A percentile compares a stretch with the other conserved stretches of the same genome.
These are phyloP conservation scores for Chenopodium album DNA, from an alignment of 148 eudicot species.

Conservation along the genomic window DNA sequence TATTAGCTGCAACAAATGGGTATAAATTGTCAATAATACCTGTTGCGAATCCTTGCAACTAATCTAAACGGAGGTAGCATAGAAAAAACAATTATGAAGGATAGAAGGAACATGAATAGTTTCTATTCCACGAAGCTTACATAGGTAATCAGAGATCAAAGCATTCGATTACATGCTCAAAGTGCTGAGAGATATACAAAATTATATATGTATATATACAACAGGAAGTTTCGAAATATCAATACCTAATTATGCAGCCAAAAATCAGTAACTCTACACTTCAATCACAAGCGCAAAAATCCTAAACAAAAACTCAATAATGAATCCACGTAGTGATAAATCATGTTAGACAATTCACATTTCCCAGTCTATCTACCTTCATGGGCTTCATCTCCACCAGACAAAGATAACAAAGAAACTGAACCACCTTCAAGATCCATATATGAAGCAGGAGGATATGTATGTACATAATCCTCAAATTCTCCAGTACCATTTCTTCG, in stretches of 20 bases:
- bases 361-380: constrained; percentile 28
- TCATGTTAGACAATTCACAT: constrained; percentile 1
- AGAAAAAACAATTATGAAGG: background rate
- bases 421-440: constrained; percentile 51
- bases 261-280: constrained; percentile 19
- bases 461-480: constrained; percentile 53
- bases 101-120: background rate
- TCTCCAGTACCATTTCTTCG: constrained; percentile 27
- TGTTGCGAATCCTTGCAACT: no score
- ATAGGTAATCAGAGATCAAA: background rate
- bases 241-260: constrained; percentile 10
- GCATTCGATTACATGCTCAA: background rate
- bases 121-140: background rate
- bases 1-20: no score
- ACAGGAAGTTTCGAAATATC: background rate
- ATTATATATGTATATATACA: background rate
- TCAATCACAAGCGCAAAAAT: background rate
- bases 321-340: background rate
- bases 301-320: constrained; percentile 5
- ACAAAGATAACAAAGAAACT: constrained; percentile 31
- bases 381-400: constrained; percentile 24
- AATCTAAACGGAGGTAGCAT: no score
- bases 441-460: constrained; percentile 48
- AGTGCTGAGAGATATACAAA: background rate
- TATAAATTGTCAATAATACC: no score